These are phyloP conservation scores for Rhizoclosmatium globosum DNA, from an alignment of 192 early-diverging fungal species.

Conservation along the genomic window DNA sequence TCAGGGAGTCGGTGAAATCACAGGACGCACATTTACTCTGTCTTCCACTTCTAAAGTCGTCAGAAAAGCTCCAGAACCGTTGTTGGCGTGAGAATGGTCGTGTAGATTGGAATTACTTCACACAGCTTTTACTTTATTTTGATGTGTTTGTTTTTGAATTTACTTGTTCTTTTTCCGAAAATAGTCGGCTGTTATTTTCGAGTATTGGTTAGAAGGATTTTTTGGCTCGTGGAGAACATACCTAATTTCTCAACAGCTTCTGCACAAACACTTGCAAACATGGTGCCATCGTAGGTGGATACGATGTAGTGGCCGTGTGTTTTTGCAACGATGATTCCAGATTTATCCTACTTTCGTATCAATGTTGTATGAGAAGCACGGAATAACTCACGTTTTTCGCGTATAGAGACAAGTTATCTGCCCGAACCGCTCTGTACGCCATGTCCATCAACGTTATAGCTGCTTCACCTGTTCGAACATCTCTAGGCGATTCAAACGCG, in stretches of 20 bases:
- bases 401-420: slow-evolving; percentile 57
- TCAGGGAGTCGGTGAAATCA: slow-evolving; percentile 5
- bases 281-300: slow-evolving; percentile 53
- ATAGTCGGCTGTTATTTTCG: slow-evolving; percentile 49
- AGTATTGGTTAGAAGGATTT: not conserved
- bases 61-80: not conserved
- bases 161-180: slow-evolving; percentile 63
- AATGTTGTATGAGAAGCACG: not conserved
- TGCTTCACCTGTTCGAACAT: slow-evolving; percentile 52
- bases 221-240: slow-evolving; percentile 18
- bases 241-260: slow-evolving; percentile 66
- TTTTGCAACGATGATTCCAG: slow-evolving; percentile 54
- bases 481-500: slow-evolving; percentile 58
- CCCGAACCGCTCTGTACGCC: slow-evolving; percentile 52
- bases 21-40: not conserved
- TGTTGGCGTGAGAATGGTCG: not conserved
- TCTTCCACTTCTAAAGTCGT: not conserved
- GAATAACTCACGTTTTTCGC: slow-evolving; percentile 53
- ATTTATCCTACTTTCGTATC: slow-evolving; percentile 42
- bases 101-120: not conserved
- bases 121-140: not conserved
- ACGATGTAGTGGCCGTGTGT: slow-evolving; percentile 60
- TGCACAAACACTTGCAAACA: slow-evolving; percentile 62
- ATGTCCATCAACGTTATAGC: slow-evolving; percentile 55
- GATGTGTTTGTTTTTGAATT: slow-evolving; percentile 2